phyloP scores from a whole-genome alignment of 2,329 filamentous ascomycete species.

The Talaromyces rugulosus region DNA sequence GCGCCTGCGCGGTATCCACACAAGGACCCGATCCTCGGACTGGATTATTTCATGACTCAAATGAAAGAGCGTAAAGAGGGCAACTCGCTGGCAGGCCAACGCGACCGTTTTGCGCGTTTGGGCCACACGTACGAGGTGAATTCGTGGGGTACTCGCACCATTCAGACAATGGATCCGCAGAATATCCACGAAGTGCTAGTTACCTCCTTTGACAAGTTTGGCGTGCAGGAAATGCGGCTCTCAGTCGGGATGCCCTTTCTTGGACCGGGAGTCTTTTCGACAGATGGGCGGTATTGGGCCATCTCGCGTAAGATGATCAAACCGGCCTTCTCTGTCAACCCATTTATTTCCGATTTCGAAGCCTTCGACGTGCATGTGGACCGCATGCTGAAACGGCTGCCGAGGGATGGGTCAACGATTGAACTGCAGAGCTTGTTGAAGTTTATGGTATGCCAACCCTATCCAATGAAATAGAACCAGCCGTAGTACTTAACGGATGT shows the following conservation, averaged over 20 bases:
- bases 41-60: constrained; percentile 4
- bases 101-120: background rate
- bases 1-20: constrained; percentile 3
- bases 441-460: constrained; percentile 1
- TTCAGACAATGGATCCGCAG: constrained; percentile 2
- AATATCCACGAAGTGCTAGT: constrained; percentile 5
- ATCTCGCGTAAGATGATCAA: background rate
- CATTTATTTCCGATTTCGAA: background rate
- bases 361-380: constrained; percentile 3
- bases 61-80: constrained; percentile 4
- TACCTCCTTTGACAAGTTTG: constrained; percentile 6
- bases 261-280: constrained; percentile 55
- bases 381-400: constrained; percentile 1
- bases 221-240: constrained; percentile 1
- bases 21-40: constrained; percentile 3
- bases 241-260: constrained; percentile 28
- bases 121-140: constrained; percentile 8
- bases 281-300: constrained; percentile 69
- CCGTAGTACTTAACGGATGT: background rate
- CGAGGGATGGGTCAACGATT: constrained; percentile 2
- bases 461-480: background rate
- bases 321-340: background rate
- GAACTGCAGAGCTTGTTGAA: constrained; percentile 2
- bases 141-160: background rate
- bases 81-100: background rate